A percentile compares a stretch with the other conserved stretches of the same genome.
Conservation (phyloP, 2,329 filamentous ascomycete genomes). For the Hawksworthiomyces lignivorus region DNA sequence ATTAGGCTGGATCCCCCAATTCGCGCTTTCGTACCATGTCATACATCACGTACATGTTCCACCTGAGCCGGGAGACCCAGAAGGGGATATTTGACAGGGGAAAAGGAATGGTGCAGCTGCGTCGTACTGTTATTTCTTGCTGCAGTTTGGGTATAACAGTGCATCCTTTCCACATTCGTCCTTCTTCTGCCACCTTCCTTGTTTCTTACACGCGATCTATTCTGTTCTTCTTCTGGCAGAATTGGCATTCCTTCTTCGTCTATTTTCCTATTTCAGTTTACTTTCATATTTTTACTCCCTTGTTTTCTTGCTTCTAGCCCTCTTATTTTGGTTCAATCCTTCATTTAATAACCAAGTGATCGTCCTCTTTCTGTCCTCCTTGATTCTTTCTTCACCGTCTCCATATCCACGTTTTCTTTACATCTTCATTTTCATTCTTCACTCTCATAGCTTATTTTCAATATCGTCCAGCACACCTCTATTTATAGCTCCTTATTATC, state of each 20-base stretch:
- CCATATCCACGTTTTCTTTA: conserved; percentile 1
- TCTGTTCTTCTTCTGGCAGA: too few species aligned
- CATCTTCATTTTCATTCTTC: not conserved
- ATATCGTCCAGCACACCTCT: not conserved
- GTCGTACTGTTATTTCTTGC: too few species aligned
- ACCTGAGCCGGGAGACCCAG: too few species aligned
- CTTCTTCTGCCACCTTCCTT: not conserved
- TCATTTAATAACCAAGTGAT: conserved; percentile 4
- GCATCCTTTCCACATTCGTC: not conserved
- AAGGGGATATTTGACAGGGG: too few species aligned
- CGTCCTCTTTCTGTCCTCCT: conserved; percentile 2
- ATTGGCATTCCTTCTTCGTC: too few species aligned
- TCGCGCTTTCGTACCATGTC: too few species aligned
- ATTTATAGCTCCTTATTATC: not conserved
- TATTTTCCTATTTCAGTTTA: not conserved
- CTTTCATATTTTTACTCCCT: not conserved
- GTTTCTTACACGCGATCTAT: not conserved
- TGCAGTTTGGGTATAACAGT: too few species aligned
- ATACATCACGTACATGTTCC: too few species aligned
- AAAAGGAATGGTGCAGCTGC: too few species aligned
- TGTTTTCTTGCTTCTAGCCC: not conserved
- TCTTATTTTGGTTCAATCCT: too few species aligned
- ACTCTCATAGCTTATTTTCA: not conserved
- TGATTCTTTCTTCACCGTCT: not conserved
- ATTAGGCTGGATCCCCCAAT: too few species aligned